Evolutionary conservation across 2,329 filamentous ascomycete genomes (phyloP).

Genomic region (Fusarium sp.): DNA sequence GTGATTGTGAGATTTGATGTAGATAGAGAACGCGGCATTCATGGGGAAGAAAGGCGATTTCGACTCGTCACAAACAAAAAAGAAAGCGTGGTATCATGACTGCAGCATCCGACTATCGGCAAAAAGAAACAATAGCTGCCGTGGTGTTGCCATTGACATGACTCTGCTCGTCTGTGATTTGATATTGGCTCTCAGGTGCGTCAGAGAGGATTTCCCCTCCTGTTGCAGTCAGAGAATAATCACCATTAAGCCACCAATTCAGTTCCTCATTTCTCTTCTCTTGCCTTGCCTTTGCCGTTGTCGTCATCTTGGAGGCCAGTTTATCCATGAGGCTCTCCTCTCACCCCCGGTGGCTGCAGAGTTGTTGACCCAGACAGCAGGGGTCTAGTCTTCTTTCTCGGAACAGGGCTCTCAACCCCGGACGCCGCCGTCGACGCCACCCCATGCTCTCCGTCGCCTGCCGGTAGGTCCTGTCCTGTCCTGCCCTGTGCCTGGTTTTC

Average conservation of each 20-base stretch:
- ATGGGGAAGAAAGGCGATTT: slow-evolving; percentile 3
- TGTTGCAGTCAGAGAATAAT: not conserved
- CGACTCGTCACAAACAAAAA: slow-evolving; percentile 9
- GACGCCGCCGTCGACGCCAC: not conserved
- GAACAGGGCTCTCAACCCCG: not conserved
- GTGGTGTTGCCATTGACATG: slow-evolving; percentile 16
- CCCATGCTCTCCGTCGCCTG: not conserved
- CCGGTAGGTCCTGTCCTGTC: not conserved
- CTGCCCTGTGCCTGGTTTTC: not conserved
- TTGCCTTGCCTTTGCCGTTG: not conserved
- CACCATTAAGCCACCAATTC: not conserved
- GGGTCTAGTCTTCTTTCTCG: not conserved
- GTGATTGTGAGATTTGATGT: slow-evolving; percentile 4
- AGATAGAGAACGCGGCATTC: not conserved
- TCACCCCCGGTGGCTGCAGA: not conserved
- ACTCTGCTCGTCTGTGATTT: slow-evolving; percentile 1
- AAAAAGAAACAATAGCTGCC: not conserved
- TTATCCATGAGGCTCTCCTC: slow-evolving; percentile 6
- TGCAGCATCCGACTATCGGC: slow-evolving; percentile 6
- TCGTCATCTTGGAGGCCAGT: not conserved
- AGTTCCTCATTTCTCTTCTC: not conserved
- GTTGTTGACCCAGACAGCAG: not conserved
- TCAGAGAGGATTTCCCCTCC: not conserved
- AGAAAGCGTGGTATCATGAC: slow-evolving; percentile 7
- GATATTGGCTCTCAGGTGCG: not conserved